Evolutionary conservation across 2,329 filamentous ascomycete species (phyloP).

Genomic region (Aspergillus japonicus): DNA sequence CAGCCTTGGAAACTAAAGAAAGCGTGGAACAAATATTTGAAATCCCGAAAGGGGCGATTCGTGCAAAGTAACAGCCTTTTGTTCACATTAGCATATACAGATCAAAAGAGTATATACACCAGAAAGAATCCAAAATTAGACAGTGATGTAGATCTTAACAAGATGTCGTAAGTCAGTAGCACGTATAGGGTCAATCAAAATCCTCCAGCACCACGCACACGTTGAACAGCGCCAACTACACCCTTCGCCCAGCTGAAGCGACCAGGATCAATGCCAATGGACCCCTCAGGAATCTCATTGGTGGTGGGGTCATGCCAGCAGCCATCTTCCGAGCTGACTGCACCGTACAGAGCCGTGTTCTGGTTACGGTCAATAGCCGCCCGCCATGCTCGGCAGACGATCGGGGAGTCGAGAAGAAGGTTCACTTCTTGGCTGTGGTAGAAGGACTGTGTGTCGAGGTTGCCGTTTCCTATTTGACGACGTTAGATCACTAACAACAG

Average conservation of each 20-base stretch:
- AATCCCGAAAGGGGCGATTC: too few species aligned
- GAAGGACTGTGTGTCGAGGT: slow-evolving; percentile 79
- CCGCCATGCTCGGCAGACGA: slow-evolving; percentile 63
- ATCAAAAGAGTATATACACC: too few species aligned
- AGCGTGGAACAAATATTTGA: too few species aligned
- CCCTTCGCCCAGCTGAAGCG: slow-evolving; percentile 60
- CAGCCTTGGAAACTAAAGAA: too few species aligned
- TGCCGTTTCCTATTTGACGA: slow-evolving; percentile 57
- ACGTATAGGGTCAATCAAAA: slow-evolving; percentile 39
- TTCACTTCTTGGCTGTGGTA: slow-evolving; percentile 78
- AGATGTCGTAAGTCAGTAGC: too few species aligned
- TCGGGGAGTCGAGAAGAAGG: slow-evolving; percentile 65
- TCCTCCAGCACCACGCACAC: slow-evolving; percentile 57
- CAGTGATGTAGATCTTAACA: too few species aligned
- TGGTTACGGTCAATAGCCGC: slow-evolving; percentile 64
- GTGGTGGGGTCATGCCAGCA: slow-evolving; percentile 58
- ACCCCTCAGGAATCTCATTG: slow-evolving; percentile 49
- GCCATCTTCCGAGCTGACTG: slow-evolving; percentile 55
- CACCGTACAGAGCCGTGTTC: slow-evolving; percentile 62
- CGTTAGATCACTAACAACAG: too few species aligned
- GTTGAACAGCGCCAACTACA: slow-evolving; percentile 56
- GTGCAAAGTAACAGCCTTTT: too few species aligned
- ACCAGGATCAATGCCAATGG: slow-evolving; percentile 55
- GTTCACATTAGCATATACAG: too few species aligned
- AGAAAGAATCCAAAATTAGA: too few species aligned